Conservation (phyloP, 768 basidiomycete species). For the Lyophyllum decastes region DNA sequence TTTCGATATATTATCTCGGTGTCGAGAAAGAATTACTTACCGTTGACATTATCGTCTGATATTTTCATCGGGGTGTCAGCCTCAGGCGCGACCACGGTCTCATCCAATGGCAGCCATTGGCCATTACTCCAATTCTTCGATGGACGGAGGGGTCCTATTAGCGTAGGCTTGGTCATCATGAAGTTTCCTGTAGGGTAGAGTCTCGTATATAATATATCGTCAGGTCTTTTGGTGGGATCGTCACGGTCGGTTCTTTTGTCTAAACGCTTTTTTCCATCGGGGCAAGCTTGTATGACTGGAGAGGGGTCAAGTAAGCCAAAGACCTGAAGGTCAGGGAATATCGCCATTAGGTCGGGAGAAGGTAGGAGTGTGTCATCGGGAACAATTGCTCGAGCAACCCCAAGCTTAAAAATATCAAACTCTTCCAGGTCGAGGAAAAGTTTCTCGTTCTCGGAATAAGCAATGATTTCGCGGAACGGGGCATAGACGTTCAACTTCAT, state of each 20-base stretch:
- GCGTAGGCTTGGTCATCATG: constrained; percentile 80
- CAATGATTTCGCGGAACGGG: constrained; percentile 61
- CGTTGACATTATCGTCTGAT: constrained; percentile 51
- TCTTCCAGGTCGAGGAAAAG: constrained; percentile 51
- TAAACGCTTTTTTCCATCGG: constrained; percentile 51
- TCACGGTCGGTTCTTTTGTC: constrained; percentile 65
- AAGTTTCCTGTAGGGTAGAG: constrained; percentile 75
- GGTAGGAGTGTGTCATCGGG: constrained; percentile 27
- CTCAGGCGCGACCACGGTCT: constrained; percentile 47
- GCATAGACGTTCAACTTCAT: constrained; percentile 48
- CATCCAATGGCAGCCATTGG: constrained; percentile 66
- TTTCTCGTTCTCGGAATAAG: constrained; percentile 58
- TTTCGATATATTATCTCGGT: not conserved
- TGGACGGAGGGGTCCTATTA: constrained; percentile 84
- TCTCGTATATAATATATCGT: constrained; percentile 78
- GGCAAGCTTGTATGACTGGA: constrained; percentile 26
- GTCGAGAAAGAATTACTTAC: constrained; percentile 34
- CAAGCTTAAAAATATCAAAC: constrained; percentile 25
- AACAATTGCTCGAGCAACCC: constrained; percentile 23
- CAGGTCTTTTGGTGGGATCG: constrained; percentile 73
- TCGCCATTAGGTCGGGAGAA: constrained; percentile 54
- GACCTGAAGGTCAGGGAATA: constrained; percentile 85
- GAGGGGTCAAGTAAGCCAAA: constrained; percentile 55
- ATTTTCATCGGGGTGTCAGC: constrained; percentile 39
- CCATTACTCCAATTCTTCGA: constrained; percentile 71